Evolutionary conservation across 495 filamentous ascomycete species (phyloP).

Genomic region (Podospora anserina): DNA sequence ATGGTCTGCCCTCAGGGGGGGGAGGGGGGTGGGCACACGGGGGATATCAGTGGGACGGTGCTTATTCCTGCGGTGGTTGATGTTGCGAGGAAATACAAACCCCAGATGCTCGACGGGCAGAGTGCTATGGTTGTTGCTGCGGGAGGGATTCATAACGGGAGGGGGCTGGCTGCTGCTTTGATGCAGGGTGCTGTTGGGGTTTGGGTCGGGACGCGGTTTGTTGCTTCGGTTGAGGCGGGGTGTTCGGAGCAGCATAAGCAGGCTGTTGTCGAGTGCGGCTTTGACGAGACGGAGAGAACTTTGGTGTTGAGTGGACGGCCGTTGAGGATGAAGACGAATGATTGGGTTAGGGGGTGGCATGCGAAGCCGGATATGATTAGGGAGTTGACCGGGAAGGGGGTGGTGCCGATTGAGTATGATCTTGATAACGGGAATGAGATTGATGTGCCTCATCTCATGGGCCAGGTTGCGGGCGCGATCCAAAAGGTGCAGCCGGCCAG

Average conservation of each 20-base stretch:
- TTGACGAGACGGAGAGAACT: constrained; percentile 72
- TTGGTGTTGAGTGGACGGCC: constrained; percentile 77
- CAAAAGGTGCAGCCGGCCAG: constrained; percentile 71
- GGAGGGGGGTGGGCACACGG: constrained; percentile 77
- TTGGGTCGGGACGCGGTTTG: constrained; percentile 85
- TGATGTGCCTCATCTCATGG: constrained; percentile 85
- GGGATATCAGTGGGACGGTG: constrained; percentile 68
- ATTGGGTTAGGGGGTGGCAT: constrained; percentile 79
- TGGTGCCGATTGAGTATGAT: constrained; percentile 78
- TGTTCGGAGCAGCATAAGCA: constrained; percentile 76
- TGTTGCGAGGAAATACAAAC: constrained; percentile 61
- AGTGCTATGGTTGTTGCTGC: constrained; percentile 69
- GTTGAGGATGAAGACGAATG: constrained; percentile 74
- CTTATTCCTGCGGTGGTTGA: constrained; percentile 74
- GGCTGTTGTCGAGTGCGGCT: constrained; percentile 70
- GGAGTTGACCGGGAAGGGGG: constrained; percentile 64
- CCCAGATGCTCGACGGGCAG: constrained; percentile 45
- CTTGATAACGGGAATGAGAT: constrained; percentile 71
- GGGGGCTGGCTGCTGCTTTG: constrained; percentile 65
- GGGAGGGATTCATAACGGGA: constrained; percentile 69
- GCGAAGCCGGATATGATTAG: constrained; percentile 65
- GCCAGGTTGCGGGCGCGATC: constrained; percentile 81
- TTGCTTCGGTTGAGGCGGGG: constrained; percentile 72
- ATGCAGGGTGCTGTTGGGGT: constrained; percentile 73
- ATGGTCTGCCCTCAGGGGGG: constrained; percentile 81